phyloP scores from a whole-genome alignment of 75 land plant species.

The Cunninghamia lanceolata region DNA sequence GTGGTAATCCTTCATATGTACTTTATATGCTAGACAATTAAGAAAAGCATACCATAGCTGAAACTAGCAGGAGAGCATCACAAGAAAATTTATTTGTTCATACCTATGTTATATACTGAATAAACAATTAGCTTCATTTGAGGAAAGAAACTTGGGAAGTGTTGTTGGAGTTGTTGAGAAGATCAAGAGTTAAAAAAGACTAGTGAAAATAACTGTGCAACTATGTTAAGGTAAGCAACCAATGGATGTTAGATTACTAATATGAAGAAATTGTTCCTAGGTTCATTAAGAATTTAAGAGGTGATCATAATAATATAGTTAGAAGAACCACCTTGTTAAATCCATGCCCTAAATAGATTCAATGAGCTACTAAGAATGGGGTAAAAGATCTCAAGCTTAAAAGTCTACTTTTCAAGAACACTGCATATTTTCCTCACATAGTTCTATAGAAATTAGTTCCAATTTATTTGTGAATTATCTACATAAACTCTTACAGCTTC shows the following conservation, averaged over 20 bases:
- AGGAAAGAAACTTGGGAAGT: not conserved
- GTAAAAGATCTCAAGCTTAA: not conserved
- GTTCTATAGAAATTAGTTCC: too few species aligned
- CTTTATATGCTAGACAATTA: not conserved
- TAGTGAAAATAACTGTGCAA: not conserved
- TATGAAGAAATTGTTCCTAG: not conserved
- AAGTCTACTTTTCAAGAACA: not conserved
- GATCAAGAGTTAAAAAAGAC: not conserved
- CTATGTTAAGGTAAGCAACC: not conserved
- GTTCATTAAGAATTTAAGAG: not conserved
- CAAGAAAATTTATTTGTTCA: not conserved
- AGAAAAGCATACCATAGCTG: not conserved
- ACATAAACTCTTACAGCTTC: not conserved
- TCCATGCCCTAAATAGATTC: not conserved
- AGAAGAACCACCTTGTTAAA: not conserved
- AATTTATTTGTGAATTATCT: too few species aligned
- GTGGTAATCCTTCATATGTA: not conserved
- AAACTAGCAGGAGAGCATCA: not conserved
- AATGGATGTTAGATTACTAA: not conserved
- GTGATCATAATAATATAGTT: not conserved
- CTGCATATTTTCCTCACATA: not conserved
- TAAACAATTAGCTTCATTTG: not conserved
- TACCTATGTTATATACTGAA: not conserved
- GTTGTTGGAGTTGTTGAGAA: not conserved
- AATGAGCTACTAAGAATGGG: not conserved